Conservation (phyloP, 257 asterid genomes). For the Verbena officinalis region DNA sequence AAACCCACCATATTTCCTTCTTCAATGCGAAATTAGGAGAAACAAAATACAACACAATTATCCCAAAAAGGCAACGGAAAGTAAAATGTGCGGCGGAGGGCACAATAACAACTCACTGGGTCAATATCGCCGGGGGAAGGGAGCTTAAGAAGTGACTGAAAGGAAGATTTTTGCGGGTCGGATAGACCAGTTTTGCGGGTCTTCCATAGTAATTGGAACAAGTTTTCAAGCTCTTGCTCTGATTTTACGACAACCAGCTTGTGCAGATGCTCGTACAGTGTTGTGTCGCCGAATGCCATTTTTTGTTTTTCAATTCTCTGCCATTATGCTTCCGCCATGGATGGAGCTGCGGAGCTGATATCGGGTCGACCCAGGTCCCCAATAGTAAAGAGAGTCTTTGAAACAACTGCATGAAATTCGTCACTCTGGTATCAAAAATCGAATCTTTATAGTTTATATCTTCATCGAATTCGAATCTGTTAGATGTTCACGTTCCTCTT, state of each 20-base stretch:
- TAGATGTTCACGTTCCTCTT: too few species aligned
- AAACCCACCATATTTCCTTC: background rate
- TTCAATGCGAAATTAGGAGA: background rate
- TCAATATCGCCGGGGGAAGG: constrained; percentile 39
- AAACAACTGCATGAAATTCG: background rate
- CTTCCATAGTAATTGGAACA: constrained; percentile 45
- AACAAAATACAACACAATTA: background rate
- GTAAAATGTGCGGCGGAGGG: background rate
- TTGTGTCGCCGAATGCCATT: constrained; percentile 20
- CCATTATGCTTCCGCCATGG: background rate
- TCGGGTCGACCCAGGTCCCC: background rate
- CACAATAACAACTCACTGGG: constrained; percentile 34
- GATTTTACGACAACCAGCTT: constrained; percentile 44
- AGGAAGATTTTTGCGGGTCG: constrained; percentile 34
- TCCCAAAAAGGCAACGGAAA: background rate
- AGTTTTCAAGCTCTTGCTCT: constrained; percentile 40
- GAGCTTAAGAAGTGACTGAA: constrained; percentile 42
- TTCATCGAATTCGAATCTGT: too few species aligned
- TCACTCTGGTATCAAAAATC: background rate
- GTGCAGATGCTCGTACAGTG: constrained; percentile 39
- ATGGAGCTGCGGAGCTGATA: background rate
- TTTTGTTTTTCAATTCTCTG: background rate
- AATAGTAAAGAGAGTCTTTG: background rate
- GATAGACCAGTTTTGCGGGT: constrained; percentile 47
- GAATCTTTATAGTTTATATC: too few species aligned